Conservation (phyloP, 1,139 yeast species). For the Pichia sp. region DNA sequence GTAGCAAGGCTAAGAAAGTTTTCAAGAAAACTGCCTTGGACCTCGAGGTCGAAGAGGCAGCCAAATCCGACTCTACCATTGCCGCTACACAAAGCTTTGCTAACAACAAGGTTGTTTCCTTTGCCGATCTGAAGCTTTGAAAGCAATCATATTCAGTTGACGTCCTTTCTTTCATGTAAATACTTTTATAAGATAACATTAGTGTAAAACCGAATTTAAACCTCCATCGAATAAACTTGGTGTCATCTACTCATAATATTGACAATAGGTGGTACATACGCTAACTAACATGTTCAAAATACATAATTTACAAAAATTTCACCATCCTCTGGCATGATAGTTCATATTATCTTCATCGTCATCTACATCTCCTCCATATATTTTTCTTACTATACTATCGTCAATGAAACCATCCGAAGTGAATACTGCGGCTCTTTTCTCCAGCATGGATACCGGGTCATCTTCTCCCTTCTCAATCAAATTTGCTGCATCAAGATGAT, state of each 20-base stretch:
- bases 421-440: constrained; percentile 2
- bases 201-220: background rate
- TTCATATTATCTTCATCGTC: constrained; percentile 27
- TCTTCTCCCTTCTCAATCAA: constrained; percentile 5
- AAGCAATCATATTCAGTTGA: background rate
- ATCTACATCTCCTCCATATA: background rate
- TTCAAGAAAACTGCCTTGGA: constrained; percentile 18
- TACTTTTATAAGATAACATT: constrained; percentile 1
- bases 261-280: background rate
- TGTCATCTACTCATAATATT: background rate
- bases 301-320: constrained; percentile 11
- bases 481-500: background rate
- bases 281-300: background rate
- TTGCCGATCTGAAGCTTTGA: constrained; percentile 24
- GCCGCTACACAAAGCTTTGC: constrained; percentile 18
- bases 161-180: constrained; percentile 6
- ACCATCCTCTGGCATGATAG: constrained; percentile 35
- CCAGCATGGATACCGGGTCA: background rate
- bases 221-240: background rate
- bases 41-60: constrained; percentile 17
- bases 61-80: constrained; percentile 11
- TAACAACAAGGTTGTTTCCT: constrained; percentile 22
- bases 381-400: constrained; percentile 8
- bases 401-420: constrained; percentile 20
- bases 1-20: constrained; percentile 13